Percentiles rank a stretch among this genome's conserved stretches.
phyloP scores from a whole-genome alignment of 345 rosid genomes.

The Cardiospermum halicacabum region DNA sequence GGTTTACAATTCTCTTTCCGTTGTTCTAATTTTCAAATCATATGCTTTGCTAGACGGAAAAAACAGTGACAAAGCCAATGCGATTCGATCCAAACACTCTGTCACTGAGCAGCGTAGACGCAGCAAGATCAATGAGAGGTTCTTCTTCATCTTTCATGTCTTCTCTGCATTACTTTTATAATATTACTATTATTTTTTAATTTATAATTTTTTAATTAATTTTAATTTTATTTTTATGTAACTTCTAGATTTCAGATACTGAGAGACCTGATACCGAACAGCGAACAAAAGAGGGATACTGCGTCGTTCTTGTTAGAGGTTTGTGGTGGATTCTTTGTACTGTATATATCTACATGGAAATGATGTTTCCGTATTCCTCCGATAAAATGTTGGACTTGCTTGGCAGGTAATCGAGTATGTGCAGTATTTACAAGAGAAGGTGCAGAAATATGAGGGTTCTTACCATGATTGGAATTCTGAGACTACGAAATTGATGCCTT shows the following conservation, averaged over 20 bases:
- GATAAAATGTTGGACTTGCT: not conserved
- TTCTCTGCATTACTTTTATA: not conserved
- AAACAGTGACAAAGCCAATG: slow-evolving; percentile 63
- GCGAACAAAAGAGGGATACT: slow-evolving; percentile 89
- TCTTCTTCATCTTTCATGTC: slow-evolving; percentile 2
- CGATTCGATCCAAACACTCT: slow-evolving; percentile 85
- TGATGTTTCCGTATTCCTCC: slow-evolving; percentile 6
- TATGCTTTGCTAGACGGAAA: slow-evolving; percentile 51
- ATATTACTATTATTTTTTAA: not conserved
- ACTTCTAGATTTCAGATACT: slow-evolving; percentile 80
- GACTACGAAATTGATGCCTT: slow-evolving; percentile 75
- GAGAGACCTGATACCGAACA: slow-evolving; percentile 85
- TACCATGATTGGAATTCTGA: slow-evolving; percentile 84
- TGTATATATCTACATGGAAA: slow-evolving; percentile 4
- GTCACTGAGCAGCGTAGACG: slow-evolving; percentile 94
- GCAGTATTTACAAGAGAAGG: slow-evolving; percentile 73
- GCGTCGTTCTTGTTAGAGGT: slow-evolving; percentile 95
- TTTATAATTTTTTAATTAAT: not conserved
- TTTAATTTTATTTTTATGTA: not conserved
- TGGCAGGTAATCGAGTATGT: slow-evolving; percentile 87
- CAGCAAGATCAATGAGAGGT: slow-evolving; percentile 98
- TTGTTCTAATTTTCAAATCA: slow-evolving; percentile 1
- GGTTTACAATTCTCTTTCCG: slow-evolving; percentile 7
- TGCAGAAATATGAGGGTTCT: slow-evolving; percentile 77
- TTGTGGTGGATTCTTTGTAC: slow-evolving; percentile 14